Evolutionary conservation across 2,329 filamentous ascomycete genomes (phyloP).

Genomic region (Trichoderma koningii): DNA sequence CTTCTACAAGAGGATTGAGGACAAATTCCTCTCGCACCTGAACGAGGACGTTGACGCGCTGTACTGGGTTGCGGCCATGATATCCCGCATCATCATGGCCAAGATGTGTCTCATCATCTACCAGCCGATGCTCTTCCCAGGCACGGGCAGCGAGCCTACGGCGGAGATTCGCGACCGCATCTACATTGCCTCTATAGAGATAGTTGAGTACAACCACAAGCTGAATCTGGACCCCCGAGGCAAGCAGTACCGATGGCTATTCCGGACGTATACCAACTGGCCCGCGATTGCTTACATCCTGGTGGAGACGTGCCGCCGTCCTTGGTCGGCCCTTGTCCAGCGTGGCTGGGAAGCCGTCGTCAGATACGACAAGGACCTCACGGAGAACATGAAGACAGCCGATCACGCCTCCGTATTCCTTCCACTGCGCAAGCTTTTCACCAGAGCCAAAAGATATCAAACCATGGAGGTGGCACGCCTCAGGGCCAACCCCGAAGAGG

Average conservation of each 20-base stretch:
- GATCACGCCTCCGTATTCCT: constrained; percentile 54
- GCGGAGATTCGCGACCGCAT: constrained; percentile 67
- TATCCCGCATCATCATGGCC: constrained; percentile 70
- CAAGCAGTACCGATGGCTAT: constrained; percentile 53
- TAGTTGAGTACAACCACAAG: constrained; percentile 68
- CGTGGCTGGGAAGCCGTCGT: constrained; percentile 53
- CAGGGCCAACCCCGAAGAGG: constrained; percentile 51
- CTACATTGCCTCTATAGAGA: constrained; percentile 71
- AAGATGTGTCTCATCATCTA: constrained; percentile 80
- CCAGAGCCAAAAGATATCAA: constrained; percentile 55
- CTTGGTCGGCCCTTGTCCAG: constrained; percentile 54
- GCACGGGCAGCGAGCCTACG: constrained; percentile 57
- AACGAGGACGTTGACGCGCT: constrained; percentile 54
- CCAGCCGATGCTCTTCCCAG: constrained; percentile 67
- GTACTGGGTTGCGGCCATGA: constrained; percentile 68
- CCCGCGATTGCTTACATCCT: constrained; percentile 53
- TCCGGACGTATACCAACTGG: constrained; percentile 55
- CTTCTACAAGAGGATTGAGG: constrained; percentile 56
- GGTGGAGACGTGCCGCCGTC: constrained; percentile 49
- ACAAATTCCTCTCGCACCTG: constrained; percentile 56
- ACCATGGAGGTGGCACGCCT: constrained; percentile 54
- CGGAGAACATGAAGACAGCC: constrained; percentile 49
- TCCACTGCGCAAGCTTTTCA: constrained; percentile 56
- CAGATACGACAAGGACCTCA: constrained; percentile 43
- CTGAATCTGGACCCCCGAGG: constrained; percentile 60